These are phyloP conservation scores for Xanthoconium purpureum DNA, from an alignment of 768 basidiomycete species.

Conservation along the genomic window DNA sequence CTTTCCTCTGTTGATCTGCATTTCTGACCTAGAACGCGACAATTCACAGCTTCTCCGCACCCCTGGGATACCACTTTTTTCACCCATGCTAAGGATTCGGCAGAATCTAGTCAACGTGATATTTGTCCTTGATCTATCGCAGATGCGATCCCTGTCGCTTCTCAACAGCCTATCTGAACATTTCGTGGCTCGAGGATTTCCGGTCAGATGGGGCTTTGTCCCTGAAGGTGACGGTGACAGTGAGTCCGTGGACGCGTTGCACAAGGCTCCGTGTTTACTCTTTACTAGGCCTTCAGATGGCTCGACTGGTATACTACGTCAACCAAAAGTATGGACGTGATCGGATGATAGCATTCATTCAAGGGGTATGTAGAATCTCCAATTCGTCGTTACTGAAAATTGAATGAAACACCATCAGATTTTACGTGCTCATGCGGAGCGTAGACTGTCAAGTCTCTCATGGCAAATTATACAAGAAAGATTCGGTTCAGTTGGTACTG, in stretches of 20 bases:
- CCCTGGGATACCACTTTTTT: conserved; percentile 53
- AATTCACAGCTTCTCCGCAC: conserved; percentile 26
- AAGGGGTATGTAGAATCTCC: conserved; percentile 37
- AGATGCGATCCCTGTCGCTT: conserved; percentile 54
- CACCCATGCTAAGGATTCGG: conserved; percentile 71
- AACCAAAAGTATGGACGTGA: conserved; percentile 60
- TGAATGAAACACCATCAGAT: conserved; percentile 30
- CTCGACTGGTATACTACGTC: conserved; percentile 66
- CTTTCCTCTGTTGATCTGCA: not conserved
- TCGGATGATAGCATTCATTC: conserved; percentile 60
- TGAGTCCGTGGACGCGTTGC: conserved; percentile 9
- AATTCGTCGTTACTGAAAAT: not conserved
- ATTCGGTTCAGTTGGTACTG: conserved; percentile 38
- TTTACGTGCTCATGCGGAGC: conserved; percentile 34
- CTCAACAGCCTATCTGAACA: conserved; percentile 60
- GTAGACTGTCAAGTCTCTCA: conserved; percentile 34
- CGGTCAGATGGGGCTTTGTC: conserved; percentile 84
- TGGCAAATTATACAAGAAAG: conserved; percentile 42
- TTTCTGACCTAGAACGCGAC: conserved; percentile 1
- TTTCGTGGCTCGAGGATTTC: conserved; percentile 70
- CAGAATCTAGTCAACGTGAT: conserved; percentile 84
- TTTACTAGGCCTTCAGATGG: conserved; percentile 59
- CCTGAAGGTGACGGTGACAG: conserved; percentile 53
- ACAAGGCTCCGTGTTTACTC: not conserved
- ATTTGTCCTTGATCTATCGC: conserved; percentile 77